phyloP scores from a whole-genome alignment of 768 basidiomycete genomes.

The Hortiboletus flavorubellus region DNA sequence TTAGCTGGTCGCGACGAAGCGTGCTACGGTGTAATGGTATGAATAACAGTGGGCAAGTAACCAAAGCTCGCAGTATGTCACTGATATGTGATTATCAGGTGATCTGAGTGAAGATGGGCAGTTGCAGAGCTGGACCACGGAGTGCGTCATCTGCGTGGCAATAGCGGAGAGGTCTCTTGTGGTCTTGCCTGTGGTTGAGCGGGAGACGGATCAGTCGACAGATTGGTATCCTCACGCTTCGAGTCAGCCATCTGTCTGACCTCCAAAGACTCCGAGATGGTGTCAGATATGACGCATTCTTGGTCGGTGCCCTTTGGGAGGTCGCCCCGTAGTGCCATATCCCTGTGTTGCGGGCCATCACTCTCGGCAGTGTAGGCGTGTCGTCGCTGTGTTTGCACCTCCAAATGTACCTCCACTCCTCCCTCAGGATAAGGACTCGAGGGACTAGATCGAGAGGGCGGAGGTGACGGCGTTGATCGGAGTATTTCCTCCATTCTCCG shows the following conservation, averaged over 20 bases:
- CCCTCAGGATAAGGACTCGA: slow-evolving; percentile 3
- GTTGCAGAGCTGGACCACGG: neutral
- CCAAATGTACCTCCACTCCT: neutral
- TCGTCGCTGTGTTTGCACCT: neutral
- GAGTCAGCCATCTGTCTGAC: neutral
- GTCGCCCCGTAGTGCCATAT: neutral
- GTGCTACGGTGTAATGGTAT: slow-evolving; percentile 7
- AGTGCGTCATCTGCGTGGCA: slow-evolving; percentile 1
- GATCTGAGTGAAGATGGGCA: neutral
- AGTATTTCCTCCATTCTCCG: slow-evolving; percentile 26
- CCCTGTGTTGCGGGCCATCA: neutral
- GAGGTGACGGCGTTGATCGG: slow-evolving; percentile 5
- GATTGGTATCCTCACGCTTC: neutral
- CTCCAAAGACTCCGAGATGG: neutral
- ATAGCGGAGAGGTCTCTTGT: neutral
- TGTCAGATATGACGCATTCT: neutral
- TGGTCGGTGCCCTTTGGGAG: neutral
- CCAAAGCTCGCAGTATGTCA: neutral
- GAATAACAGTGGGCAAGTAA: slow-evolving; percentile 1
- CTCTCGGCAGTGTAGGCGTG: neutral
- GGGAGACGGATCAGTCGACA: neutral
- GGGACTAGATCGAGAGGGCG: neutral
- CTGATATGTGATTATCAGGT: neutral
- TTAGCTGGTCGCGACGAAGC: neutral
- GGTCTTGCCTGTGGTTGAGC: neutral